Conservation (phyloP, 345 rosid species). For the rapeseed (Brassica napus) region Da-Ae NC_063434.1:7463501-7464000, state of each 20-base stretch:
- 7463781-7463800: slow-evolving; percentile 79
- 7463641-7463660: slow-evolving; percentile 11
- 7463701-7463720: slow-evolving; percentile 14
- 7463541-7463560: background rate
- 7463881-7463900: slow-evolving; percentile 69
- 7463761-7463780: slow-evolving; percentile 66
- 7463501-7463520: background rate
- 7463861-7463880: slow-evolving; percentile 81
- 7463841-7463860: slow-evolving; percentile 74
- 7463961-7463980: slow-evolving; percentile 70
- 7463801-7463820: slow-evolving; percentile 85
- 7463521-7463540: background rate
- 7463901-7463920: slow-evolving; percentile 48
- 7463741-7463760: background rate
- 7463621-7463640: slow-evolving; percentile 20
- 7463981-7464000: slow-evolving; percentile 92
- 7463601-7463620: slow-evolving; percentile 38
- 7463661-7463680: background rate
- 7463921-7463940: slow-evolving; percentile 37
- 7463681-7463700: slow-evolving; percentile 27
- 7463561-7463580: background rate
- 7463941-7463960: slow-evolving; percentile 82
- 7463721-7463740: background rate
- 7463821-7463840: slow-evolving; percentile 83
- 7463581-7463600: background rate